Base-by-base conservation (phyloP, 768 basidiomycete genomes). In the Boletus vermiculosoides region DNA sequence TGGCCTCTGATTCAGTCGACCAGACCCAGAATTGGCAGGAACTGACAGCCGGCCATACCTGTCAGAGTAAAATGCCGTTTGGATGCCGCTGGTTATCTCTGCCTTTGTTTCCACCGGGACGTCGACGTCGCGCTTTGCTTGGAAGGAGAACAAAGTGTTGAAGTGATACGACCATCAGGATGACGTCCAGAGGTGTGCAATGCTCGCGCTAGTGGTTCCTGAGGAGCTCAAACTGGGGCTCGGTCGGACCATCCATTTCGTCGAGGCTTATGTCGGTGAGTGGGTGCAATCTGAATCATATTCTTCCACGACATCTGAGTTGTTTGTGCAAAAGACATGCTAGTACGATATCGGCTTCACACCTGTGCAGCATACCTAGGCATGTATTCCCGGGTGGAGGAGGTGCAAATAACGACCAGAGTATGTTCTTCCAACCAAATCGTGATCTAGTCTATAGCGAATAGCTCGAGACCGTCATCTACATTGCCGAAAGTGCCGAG, bases 121-220 rank as follows among this genome's bases (percentile, higher is more conserved):
- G 0, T 81, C 81, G 1, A 83, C 80, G 2, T 68, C 77, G 0
- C 12, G 41, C 18, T 53, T 45, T 30, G 3, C 30, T 22, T 11
- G 15, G 15, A 28, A 2, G 16, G 42, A 33, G 33, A 25, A 41
- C 5, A 37, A 7, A 33, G 25, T 9, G 12, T 33, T 59, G 28
- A 62, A 54, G 45, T 52, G 22, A 15, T 39, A 18, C 22, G 41
- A 57, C n/a, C 16, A 25, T 46, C 56, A 92, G 87, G 91, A 90
- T 15, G 86, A 93, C 63, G 75, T 91, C 1, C 91, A 92, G 64
- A 88, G 84, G 78, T 92, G 90, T 70, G 83, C 88, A 1, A 82
- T 89, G 78, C 66, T 93, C 16, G 77, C 82, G 4, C 65, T 89
- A 1, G 73, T 92, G 20, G 88, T 84, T 8, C 75, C 79, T 0